phyloP scores from a whole-genome alignment of 805 yeast genomes.

The Clavispora fructus region DNA sequence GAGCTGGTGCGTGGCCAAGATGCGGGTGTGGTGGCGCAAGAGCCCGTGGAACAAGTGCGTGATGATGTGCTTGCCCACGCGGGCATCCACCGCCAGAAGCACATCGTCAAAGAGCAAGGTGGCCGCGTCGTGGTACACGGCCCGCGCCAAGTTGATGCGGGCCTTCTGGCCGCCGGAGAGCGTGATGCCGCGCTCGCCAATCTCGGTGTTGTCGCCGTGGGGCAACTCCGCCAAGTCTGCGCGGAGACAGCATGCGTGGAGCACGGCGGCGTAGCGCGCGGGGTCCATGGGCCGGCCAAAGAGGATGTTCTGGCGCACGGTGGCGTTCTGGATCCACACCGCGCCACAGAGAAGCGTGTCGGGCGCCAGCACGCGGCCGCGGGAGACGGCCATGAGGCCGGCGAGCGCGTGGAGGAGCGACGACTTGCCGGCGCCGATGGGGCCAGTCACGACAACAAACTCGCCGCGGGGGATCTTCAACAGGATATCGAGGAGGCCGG shows the following conservation, averaged over 20 bases:
- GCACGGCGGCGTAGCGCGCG: conserved; percentile 21
- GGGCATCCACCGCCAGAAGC: conserved; percentile 40
- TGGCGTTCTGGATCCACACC: conserved; percentile 43
- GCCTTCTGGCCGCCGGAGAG: conserved; percentile 45
- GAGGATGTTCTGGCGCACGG: conserved; percentile 34
- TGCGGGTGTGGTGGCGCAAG: conserved; percentile 28
- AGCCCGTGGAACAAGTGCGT: conserved; percentile 30
- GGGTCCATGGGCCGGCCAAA: conserved; percentile 33
- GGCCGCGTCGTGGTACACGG: conserved; percentile 30
- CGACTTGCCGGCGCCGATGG: conserved; percentile 41
- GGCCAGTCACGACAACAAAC: conserved; percentile 39
- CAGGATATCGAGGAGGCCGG: conserved; percentile 31
- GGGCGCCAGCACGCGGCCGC: conserved; percentile 24
- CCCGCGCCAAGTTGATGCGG: conserved; percentile 40
- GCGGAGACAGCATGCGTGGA: conserved; percentile 36
- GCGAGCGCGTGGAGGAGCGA: conserved; percentile 37
- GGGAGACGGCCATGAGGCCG: conserved; percentile 32
- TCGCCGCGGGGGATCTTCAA: conserved; percentile 27
- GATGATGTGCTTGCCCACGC: conserved; percentile 39
- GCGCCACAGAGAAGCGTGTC: conserved; percentile 30
- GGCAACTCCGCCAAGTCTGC: conserved; percentile 33
- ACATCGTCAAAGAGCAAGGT: conserved; percentile 39
- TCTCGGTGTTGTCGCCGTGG: conserved; percentile 36
- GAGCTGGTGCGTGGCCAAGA: conserved; percentile 42
- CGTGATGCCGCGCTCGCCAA: conserved; percentile 42